Percentiles rank a stretch among this genome's conserved stretches.
phyloP scores from a whole-genome alignment of 1,284 basidiomycete species.

The Malassezia pachydermatis region DNA sequence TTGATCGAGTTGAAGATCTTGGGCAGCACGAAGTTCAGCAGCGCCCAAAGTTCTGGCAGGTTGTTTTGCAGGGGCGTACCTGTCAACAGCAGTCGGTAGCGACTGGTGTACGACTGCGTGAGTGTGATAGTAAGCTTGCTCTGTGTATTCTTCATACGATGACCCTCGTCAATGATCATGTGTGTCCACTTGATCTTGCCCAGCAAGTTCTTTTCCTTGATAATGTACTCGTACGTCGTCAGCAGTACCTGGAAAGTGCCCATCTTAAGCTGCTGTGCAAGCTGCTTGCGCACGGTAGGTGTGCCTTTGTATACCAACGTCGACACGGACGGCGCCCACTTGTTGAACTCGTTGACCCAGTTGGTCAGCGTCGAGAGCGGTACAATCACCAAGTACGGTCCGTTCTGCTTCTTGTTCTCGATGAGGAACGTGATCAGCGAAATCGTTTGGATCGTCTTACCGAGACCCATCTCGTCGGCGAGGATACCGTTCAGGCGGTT shows the following conservation, averaged over 20 bases:
- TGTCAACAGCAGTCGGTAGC: constrained; percentile 89
- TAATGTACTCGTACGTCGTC: constrained; percentile 48
- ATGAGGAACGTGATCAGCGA: constrained; percentile 48
- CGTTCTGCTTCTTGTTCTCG: constrained; percentile 47
- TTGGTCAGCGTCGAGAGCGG: constrained; percentile 47
- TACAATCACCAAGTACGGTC: constrained; percentile 47
- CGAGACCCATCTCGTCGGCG: constrained; percentile 48
- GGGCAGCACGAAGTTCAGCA: constrained; percentile 94
- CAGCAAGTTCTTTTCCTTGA: constrained; percentile 48
- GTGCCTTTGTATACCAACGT: constrained; percentile 47
- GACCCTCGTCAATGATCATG: constrained; percentile 57
- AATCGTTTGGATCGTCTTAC: constrained; percentile 48
- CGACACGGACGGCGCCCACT: constrained; percentile 45
- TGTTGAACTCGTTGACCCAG: constrained; percentile 48
- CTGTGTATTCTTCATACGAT: constrained; percentile 99
- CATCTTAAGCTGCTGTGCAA: constrained; percentile 31
- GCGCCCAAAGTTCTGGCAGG: constrained; percentile 90
- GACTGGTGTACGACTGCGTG: constrained; percentile 81
- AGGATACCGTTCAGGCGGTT: constrained; percentile 48
- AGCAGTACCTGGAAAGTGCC: constrained; percentile 46
- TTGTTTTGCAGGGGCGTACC: constrained; percentile 99
- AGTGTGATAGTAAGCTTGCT: constrained; percentile 87
- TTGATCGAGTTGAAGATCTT: constrained; percentile 99
- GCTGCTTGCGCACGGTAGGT: constrained; percentile 41
- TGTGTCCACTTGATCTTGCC: constrained; percentile 48